phyloP scores from a whole-genome alignment of 768 basidiomycete species.

The Mycena sanguinolenta region DNA sequence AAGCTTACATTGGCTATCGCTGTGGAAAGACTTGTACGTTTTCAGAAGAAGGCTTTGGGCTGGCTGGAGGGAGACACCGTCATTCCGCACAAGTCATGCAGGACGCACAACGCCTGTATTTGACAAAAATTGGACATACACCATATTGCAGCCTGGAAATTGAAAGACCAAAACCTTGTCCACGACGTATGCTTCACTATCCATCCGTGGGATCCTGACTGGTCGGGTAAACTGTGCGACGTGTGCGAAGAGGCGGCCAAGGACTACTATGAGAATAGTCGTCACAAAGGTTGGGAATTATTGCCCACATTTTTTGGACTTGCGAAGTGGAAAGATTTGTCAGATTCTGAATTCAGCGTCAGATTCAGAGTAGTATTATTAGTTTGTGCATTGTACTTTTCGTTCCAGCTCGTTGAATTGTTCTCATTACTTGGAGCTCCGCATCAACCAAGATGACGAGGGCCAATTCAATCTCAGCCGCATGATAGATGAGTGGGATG shows the following conservation, averaged over 20 bases:
- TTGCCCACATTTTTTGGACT: conserved; percentile 23
- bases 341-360: too few species aligned
- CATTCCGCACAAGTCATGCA: neutral
- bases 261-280: neutral
- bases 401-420: too few species aligned
- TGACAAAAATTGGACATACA: neutral
- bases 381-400: too few species aligned
- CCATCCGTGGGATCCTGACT: neutral
- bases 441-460: conserved; percentile 15
- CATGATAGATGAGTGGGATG: conserved; percentile 23
- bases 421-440: too few species aligned
- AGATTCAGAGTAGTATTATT: too few species aligned
- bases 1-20: conserved; percentile 11
- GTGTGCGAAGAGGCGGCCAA: neutral
- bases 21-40: neutral
- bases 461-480: conserved; percentile 16
- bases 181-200: neutral
- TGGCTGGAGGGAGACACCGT: neutral
- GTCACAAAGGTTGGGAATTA: neutral
- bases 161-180: neutral
- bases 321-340: conserved; percentile 14
- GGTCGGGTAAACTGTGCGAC: neutral
- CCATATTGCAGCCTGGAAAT: neutral
- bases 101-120: neutral
- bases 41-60: neutral